Evolutionary conservation across 257 asterid species (phyloP), one percentile per base, ranked within the genome.

Genomic region (Lantana camara): DNA sequence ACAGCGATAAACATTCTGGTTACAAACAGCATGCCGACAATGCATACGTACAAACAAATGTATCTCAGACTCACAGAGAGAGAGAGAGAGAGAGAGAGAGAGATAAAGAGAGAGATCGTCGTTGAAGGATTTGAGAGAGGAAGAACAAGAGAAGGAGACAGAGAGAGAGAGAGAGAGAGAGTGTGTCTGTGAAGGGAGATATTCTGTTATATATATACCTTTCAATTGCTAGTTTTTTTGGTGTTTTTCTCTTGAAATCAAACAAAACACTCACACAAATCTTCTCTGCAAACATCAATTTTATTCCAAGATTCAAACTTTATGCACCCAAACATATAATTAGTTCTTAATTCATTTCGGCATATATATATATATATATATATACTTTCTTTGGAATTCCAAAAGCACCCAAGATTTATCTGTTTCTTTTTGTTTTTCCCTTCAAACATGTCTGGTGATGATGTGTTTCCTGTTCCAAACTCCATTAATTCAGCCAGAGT

Each of bases 1-100:
- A 27, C 32, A 27, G 32, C 32, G 32, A 2, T 27, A 27, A 27
- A 27, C 32, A 80, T 80, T 83, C 88, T 76, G 49, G 57, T 67
- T 67, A 72, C 86, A 79, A 81, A 75, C 88, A 84, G 82, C 82
- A 77, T 63, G 77, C 80, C 23, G 82, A 83, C 91, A 81, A 84
- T 63, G 32, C 65, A 73, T 73, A 74, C 60, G 49, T 67, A 70
- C 66, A 73, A 42, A 29, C 23, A 34, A 53, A 16, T 37, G 64
- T 19, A 57, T 12, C 40, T 48, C n/a, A n/a, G n/a, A n/a, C n/a
- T n/a, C n/a, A 59, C 22, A 63, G 27, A 57, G 68, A 40, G 63
- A 40, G 53, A 52, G 65, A 40, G 27, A 29, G 57, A 44, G 52
- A 49, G 19, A 62, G 27, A 2, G 48, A 47, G 37, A 75, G 81